Conservation (phyloP, 441 rosid species). For the Gossypium gossypioides region DNA sequence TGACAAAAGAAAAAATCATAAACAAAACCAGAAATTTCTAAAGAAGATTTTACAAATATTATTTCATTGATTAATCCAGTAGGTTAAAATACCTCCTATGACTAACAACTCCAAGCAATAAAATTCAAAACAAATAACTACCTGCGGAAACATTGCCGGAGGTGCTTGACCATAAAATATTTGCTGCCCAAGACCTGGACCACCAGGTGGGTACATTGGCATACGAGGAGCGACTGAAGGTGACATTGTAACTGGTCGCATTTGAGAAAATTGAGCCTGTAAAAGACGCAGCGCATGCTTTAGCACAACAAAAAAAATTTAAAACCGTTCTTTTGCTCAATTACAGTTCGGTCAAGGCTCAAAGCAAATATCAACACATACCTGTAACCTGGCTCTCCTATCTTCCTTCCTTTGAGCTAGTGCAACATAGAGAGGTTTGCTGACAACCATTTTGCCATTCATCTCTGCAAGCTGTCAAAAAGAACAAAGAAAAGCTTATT, state of each 20-base stretch:
- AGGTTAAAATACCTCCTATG: background rate
- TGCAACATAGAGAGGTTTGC: constrained; percentile 67
- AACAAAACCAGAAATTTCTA: background rate
- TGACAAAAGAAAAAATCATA: background rate
- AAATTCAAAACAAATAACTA: constrained; percentile 11
- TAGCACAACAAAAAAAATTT: background rate
- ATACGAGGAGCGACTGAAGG: constrained; percentile 45
- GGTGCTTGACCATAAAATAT: constrained; percentile 62
- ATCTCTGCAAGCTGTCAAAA: constrained; percentile 42
- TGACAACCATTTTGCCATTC: constrained; percentile 50
- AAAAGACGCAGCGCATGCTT: background rate
- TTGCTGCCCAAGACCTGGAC: constrained; percentile 45
- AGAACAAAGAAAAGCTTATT: background rate
- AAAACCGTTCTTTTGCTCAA: background rate
- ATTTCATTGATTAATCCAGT: background rate
- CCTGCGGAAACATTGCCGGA: constrained; percentile 56
- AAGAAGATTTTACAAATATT: background rate
- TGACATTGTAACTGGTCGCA: constrained; percentile 43
- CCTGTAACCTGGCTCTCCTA: constrained; percentile 63
- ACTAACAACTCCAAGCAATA: background rate
- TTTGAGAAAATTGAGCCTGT: constrained; percentile 63
- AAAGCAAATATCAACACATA: constrained; percentile 12
- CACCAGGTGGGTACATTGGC: constrained; percentile 58
- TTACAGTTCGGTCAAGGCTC: background rate
- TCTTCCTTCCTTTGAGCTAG: constrained; percentile 67